Conservation (phyloP, 139 green algal species). For the Limnomonas spitsbergensis region DNA sequence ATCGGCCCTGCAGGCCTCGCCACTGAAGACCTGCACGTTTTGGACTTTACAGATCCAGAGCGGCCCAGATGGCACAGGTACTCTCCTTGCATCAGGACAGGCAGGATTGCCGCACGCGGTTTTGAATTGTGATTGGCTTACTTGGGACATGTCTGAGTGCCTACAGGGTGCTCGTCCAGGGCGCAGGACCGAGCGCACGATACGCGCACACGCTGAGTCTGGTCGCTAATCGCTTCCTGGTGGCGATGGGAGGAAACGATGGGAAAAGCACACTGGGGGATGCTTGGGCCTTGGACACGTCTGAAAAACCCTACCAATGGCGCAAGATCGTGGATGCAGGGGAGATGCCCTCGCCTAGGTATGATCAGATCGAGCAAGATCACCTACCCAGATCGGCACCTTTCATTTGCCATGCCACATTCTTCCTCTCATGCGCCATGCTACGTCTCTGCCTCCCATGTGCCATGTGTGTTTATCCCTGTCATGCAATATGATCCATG, state of each 20-base stretch:
- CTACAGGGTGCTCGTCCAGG: conserved; percentile 91
- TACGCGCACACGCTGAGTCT: conserved; percentile 96
- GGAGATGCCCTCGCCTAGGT: conserved; percentile 76
- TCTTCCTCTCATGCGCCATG: background rate
- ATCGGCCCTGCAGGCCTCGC: conserved; percentile 92
- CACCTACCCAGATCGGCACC: no score
- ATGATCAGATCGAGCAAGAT: no score
- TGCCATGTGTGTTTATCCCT: no score
- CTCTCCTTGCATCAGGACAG: background rate
- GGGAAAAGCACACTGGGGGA: conserved; percentile 86
- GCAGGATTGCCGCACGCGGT: background rate
- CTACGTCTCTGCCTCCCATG: no score
- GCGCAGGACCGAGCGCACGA: conserved; percentile 82
- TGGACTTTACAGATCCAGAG: conserved; percentile 92
- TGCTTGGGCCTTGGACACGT: conserved; percentile 95
- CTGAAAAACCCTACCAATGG: conserved; percentile 98
- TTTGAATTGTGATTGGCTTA: background rate
- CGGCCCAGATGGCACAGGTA: conserved; percentile 90
- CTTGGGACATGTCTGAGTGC: background rate
- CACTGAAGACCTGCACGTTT: conserved; percentile 94
- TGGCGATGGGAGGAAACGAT: conserved; percentile 96
- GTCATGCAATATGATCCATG: no score
- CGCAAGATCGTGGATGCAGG: conserved; percentile 80
- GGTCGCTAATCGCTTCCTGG: conserved; percentile 95
- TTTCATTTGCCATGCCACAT: background rate